Base-by-base conservation (phyloP, 2,329 filamentous ascomycete genomes). In the Aspergillus sp. region DNA sequence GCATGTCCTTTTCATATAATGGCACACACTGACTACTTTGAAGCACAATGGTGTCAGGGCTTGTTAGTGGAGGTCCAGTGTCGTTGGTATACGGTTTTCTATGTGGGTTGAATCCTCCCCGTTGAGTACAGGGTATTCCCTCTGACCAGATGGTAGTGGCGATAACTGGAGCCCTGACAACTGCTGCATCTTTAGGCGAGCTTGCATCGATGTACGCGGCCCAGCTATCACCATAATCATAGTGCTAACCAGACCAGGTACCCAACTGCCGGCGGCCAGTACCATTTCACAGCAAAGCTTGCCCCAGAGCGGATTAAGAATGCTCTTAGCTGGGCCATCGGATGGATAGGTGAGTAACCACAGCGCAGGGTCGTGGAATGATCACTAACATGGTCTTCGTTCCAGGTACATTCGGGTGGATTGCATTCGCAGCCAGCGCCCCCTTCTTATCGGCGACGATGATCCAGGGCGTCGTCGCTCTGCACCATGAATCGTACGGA, bases 361-460 rank as follows among this genome's bases (percentile, higher is more conserved):
- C 24, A 9, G 7, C 2, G 2, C 7, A 9, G 7, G 19, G 21
- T 21, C 3, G 1, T 21, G 7, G 23, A 24, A 24, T 24, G 7
- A 24, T 24, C 6, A 7, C 6, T 31, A 31, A 31, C 27, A 31
- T 7, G 23, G 23, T 9, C 2, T 31, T 9, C 3, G 27, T 31
- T 24, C 3, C 9, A 45, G 43, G 43, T 3, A 45, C 43, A 0
- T 45, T 62, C 45, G 57, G 57, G 0, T 62, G 58, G 55, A n/a
- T 54, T 3, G 43, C 60, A 0, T 53, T 60, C 14, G 45, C 58
- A 15, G 76, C 79, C 0, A 73, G 72, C 2, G 70, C 71, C 1
- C 71, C 76, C 0, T 81, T 79, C 46, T 68, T 82, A 3, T 69
- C 75, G 0, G 77, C 75, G 4, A 78, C 76, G 4, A 71, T 80